phyloP scores from a whole-genome alignment of 1,139 yeast genomes.

The Yamadazyma aaseri region DNA sequence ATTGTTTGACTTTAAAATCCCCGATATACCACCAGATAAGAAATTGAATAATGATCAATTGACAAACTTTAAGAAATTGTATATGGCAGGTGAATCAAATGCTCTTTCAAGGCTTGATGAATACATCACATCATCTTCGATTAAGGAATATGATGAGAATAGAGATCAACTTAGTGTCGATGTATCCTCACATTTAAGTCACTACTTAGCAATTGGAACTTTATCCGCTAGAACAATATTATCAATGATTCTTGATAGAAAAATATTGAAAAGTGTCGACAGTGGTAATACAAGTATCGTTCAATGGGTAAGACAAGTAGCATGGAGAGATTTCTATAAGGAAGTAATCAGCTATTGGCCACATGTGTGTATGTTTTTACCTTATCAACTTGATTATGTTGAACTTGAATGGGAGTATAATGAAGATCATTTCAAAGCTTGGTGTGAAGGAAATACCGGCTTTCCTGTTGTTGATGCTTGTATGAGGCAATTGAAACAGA shows the following conservation, averaged over 20 bases:
- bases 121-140: conserved; percentile 27
- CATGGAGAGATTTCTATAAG: conserved; percentile 58
- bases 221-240: conserved; percentile 43
- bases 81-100: conserved; percentile 37
- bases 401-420: conserved; percentile 44
- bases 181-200: conserved; percentile 43
- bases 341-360: conserved; percentile 52
- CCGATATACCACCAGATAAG: conserved; percentile 13
- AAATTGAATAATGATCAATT: conserved; percentile 8
- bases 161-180: conserved; percentile 27
- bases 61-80: conserved; percentile 17
- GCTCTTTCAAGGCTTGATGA: conserved; percentile 29
- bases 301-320: conserved; percentile 51
- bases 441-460: conserved; percentile 57
- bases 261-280: conserved; percentile 22
- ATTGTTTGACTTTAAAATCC: conserved; percentile 4
- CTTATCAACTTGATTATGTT: conserved; percentile 42
- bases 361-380: conserved; percentile 48
- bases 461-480: conserved; percentile 57
- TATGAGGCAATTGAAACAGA: conserved; percentile 49
- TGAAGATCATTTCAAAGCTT: conserved; percentile 35
- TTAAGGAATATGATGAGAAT: conserved; percentile 28
- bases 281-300: conserved; percentile 30
- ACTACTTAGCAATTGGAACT: conserved; percentile 47
- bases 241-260: conserved; percentile 22